A percentile compares a stretch with the other conserved stretches of the same genome.
Evolutionary conservation across 768 basidiomycete species (phyloP).

Genomic region (Tulasnella calospora): DNA sequence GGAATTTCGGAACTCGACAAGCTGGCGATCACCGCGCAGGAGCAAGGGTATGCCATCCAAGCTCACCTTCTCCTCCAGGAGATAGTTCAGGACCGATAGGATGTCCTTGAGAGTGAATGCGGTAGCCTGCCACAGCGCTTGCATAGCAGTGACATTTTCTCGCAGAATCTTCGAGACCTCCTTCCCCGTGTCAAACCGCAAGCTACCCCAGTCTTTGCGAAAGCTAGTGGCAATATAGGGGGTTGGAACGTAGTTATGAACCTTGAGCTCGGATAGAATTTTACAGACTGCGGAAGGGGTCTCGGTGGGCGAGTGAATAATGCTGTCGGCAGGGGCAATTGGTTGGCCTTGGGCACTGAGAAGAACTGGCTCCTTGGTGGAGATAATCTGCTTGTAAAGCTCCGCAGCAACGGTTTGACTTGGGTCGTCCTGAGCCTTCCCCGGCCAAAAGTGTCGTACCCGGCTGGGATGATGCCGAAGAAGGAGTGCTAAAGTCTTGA

Average conservation of each 20-base stretch:
- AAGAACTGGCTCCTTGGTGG: neutral
- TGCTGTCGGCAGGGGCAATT: neutral
- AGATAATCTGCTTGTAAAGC: neutral
- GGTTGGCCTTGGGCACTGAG: neutral
- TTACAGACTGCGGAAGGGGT: neutral
- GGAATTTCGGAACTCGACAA: neutral
- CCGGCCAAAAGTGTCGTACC: neutral
- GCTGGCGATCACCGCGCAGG: neutral
- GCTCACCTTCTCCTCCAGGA: neutral
- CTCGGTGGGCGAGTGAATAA: neutral
- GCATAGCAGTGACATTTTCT: neutral
- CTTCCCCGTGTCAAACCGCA: neutral
- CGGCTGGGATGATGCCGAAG: neutral
- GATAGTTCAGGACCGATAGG: neutral
- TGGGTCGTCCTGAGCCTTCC: neutral
- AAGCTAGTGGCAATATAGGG: neutral
- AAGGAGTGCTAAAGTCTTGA: neutral
- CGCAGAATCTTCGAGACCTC: neutral
- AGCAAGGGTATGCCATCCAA: conserved; percentile 5
- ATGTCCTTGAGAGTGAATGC: neutral
- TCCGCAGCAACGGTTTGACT: neutral
- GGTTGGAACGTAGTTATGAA: neutral
- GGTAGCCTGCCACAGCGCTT: neutral
- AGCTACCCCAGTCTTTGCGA: neutral
- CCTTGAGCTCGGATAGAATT: neutral